Conservation (phyloP, 495 filamentous ascomycete species). For the Melanomma pulvis-pyrius region DNA sequence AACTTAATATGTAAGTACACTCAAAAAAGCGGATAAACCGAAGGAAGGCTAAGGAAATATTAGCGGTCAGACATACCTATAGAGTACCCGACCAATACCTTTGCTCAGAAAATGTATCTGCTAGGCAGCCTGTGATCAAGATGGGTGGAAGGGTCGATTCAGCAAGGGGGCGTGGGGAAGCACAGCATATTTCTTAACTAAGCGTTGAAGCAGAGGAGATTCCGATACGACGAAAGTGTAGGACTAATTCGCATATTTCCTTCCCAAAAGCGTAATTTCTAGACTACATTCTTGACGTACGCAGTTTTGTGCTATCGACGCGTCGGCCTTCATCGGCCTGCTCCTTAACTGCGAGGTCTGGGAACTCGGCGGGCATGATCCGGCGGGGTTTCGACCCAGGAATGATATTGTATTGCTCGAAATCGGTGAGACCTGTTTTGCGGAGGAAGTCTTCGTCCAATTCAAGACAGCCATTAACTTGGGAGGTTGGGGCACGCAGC, state of each 20-base stretch:
- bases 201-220: background rate
- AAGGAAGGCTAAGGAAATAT: no score
- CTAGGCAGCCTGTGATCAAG: background rate
- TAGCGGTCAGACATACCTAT: no score
- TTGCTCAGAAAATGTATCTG: background rate
- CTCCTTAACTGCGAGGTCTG: constrained; percentile 72
- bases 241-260: background rate
- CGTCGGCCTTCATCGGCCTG: constrained; percentile 79
- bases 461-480: constrained; percentile 71
- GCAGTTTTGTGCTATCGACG: constrained; percentile 63
- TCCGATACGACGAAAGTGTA: background rate
- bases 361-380: constrained; percentile 77
- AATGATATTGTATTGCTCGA: constrained; percentile 72
- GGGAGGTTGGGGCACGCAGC: constrained; percentile 60
- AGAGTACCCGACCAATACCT: no score
- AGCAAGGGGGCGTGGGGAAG: background rate
- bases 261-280: background rate
- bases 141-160: background rate
- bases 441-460: constrained; percentile 85
- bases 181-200: background rate
- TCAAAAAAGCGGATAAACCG: no score
- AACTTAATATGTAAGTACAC: no score
- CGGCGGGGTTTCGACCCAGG: constrained; percentile 65
- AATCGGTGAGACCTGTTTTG: constrained; percentile 67
- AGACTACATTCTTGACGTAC: constrained; percentile 43